A percentile compares a stretch with the other conserved stretches of the same genome.
phyloP scores from a whole-genome alignment of 2,329 filamentous ascomycete species.

The Teratosphaeria viscida region DNA sequence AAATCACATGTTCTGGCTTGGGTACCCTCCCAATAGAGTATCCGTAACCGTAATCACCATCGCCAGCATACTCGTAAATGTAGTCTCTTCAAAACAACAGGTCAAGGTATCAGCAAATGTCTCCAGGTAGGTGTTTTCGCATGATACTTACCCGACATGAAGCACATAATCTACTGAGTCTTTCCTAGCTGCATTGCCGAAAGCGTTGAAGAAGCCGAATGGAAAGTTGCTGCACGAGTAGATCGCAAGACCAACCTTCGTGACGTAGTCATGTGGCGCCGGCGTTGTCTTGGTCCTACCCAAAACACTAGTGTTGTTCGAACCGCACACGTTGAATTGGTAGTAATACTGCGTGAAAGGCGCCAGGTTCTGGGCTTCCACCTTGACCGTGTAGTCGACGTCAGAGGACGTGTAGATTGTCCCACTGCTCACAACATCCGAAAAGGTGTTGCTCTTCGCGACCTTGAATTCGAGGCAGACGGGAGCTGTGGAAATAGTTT shows the following conservation, averaged over 20 bases:
- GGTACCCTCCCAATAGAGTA: constrained; percentile 43
- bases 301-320: constrained; percentile 49
- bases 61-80: constrained; percentile 50
- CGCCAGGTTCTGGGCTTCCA: constrained; percentile 53
- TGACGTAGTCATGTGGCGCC: constrained; percentile 43
- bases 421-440: constrained; percentile 44
- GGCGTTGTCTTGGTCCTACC: constrained; percentile 64
- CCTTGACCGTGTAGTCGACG: constrained; percentile 66
- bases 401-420: constrained; percentile 60
- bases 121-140: neutral
- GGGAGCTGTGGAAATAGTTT: constrained; percentile 48
- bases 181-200: constrained; percentile 30
- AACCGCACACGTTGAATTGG: constrained; percentile 58
- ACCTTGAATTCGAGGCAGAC: constrained; percentile 60
- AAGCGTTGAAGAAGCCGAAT: constrained; percentile 29
- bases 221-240: constrained; percentile 62
- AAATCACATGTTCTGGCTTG: constrained; percentile 42
- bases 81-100: constrained; percentile 32
- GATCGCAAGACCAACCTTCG: constrained; percentile 52
- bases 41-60: constrained; percentile 37
- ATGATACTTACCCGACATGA: constrained; percentile 24
- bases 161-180: constrained; percentile 39
- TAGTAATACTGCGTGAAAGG: constrained; percentile 60
- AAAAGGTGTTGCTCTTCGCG: constrained; percentile 37
- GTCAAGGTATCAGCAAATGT: neutral